A percentile compares a stretch with the other conserved stretches of the same genome.
Evolutionary conservation across 768 basidiomycete species (phyloP).

Genomic region (Tubosaeta sp.): DNA sequence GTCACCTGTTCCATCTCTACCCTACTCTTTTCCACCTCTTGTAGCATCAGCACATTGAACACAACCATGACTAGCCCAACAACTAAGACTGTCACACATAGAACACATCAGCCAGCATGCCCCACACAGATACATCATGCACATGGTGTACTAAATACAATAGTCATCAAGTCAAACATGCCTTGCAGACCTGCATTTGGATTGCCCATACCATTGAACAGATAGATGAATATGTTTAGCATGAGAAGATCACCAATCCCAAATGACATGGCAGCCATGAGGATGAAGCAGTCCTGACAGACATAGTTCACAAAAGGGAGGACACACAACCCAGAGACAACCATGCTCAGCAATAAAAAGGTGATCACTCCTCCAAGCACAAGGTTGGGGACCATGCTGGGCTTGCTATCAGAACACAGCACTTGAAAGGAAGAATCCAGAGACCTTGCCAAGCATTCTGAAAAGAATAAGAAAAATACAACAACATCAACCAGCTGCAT

Average conservation of each 20-base stretch:
- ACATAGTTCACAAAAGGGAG: constrained; percentile 56
- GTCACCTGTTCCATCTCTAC: constrained; percentile 21
- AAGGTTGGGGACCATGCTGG: constrained; percentile 57
- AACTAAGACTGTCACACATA: constrained; percentile 41
- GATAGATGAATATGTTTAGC: constrained; percentile 57
- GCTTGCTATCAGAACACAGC: not conserved
- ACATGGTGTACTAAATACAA: constrained; percentile 34
- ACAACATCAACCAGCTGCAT: constrained; percentile 74
- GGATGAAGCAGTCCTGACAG: constrained; percentile 63
- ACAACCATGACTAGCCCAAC: constrained; percentile 55
- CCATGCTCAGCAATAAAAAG: constrained; percentile 79
- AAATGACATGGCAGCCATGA: constrained; percentile 64
- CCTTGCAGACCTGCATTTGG: constrained; percentile 57
- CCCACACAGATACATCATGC: no score
- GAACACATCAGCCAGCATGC: no score
- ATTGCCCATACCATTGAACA: constrained; percentile 60
- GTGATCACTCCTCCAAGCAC: constrained; percentile 85
- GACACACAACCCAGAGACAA: constrained; percentile 66
- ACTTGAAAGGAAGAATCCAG: constrained; percentile 45
- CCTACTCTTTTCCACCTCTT: constrained; percentile 20
- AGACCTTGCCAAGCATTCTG: constrained; percentile 68
- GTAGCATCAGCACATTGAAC: constrained; percentile 55
- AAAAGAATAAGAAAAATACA: constrained; percentile 75
- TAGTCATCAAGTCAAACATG: constrained; percentile 73
- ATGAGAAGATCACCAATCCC: constrained; percentile 71